These are phyloP conservation scores for Pezicula neosporulosa DNA, from an alignment of 2,329 filamentous ascomycete species.

Conservation along the genomic window DNA sequence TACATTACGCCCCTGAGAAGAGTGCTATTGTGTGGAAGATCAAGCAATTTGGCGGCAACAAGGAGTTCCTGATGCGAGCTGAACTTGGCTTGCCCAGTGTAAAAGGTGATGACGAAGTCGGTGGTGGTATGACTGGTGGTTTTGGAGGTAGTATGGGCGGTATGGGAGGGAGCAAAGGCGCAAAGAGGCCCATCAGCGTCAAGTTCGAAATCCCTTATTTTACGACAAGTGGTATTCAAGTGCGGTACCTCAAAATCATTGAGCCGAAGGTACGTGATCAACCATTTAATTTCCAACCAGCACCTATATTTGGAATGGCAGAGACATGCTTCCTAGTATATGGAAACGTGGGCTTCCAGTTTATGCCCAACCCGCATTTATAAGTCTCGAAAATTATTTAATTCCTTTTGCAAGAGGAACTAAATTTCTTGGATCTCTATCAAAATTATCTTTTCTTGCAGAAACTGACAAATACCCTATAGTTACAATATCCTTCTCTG, in stretches of 20 bases:
- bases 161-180: constrained; percentile 76
- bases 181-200: constrained; percentile 93
- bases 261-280: constrained; percentile 81
- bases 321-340: too few relatives aligned
- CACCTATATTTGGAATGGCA: not conserved
- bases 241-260: constrained; percentile 97
- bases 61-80: constrained; percentile 98
- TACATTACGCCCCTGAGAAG: constrained; percentile 96
- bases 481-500: constrained; percentile 97
- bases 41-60: constrained; percentile 97
- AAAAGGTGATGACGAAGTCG: constrained; percentile 90
- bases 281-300: not conserved
- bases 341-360: too few relatives aligned
- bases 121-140: constrained; percentile 95
- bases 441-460: too few relatives aligned
- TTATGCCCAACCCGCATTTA: too few relatives aligned
- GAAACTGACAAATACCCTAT: constrained; percentile 8
- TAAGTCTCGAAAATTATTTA: too few relatives aligned
- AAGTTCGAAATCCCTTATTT: constrained; percentile 99
- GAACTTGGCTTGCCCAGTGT: constrained; percentile 93
- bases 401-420: too few relatives aligned
- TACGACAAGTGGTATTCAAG: constrained; percentile 98
- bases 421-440: too few relatives aligned
- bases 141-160: constrained; percentile 97
- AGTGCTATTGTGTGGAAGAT: constrained; percentile 99